These are phyloP conservation scores for Fusarium sp. DNA, from an alignment of 2,329 filamentous ascomycete genomes.

Conservation along the genomic window DNA sequence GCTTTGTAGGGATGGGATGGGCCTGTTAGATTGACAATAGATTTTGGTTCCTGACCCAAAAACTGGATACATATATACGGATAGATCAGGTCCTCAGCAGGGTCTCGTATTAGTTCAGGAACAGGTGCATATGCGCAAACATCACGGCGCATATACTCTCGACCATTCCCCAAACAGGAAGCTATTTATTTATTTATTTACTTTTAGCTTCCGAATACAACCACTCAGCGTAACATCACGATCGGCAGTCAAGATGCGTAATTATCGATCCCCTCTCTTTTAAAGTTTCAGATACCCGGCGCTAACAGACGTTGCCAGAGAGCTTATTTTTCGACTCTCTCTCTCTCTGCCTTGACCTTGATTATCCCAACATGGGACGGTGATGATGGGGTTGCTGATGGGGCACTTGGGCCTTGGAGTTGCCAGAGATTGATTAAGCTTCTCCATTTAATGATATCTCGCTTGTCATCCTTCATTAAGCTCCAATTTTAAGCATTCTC, in stretches of 20 bases:
- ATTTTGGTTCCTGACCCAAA: not conserved
- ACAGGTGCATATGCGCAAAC: constrained; percentile 6
- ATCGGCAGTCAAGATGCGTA: constrained; percentile 7
- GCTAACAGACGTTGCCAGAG: constrained; percentile 17
- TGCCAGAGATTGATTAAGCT: not conserved
- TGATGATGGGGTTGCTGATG: constrained; percentile 17
- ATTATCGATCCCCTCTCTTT: constrained; percentile 16
- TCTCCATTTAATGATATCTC: constrained; percentile 3
- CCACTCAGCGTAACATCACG: not conserved
- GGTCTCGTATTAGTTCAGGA: constrained; percentile 2
- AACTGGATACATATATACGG: not conserved
- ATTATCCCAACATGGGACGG: not conserved
- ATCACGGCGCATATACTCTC: not conserved
- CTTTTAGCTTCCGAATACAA: not conserved
- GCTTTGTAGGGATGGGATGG: not conserved
- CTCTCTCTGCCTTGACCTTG: not conserved
- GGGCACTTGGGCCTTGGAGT: not conserved
- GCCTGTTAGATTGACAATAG: not conserved
- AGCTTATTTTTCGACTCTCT: constrained; percentile 5
- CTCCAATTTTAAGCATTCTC: not conserved
- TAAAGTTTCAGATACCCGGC: constrained; percentile 37
- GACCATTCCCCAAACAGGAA: not conserved
- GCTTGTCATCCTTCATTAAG: not conserved
- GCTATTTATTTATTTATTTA: not conserved
- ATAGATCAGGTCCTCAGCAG: not conserved